These are phyloP conservation scores for Fomitiporia mediterranea DNA, from an alignment of 1,284 basidiomycete genomes.

Conservation along the genomic window DNA sequence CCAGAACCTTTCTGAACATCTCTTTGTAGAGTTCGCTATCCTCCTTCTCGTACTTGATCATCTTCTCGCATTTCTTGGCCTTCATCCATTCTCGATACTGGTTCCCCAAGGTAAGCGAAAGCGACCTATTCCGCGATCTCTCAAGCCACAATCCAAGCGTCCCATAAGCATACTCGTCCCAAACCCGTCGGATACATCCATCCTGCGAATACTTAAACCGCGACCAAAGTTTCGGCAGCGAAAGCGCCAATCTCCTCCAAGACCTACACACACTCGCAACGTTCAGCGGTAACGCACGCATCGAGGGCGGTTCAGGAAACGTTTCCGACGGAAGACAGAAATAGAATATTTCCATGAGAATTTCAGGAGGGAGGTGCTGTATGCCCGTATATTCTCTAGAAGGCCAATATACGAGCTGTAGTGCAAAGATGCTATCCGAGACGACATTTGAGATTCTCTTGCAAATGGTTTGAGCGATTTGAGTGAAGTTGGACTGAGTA, in stretches of 20 bases:
- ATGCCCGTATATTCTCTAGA: neutral
- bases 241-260: slow-evolving; percentile 2
- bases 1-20: neutral
- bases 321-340: neutral
- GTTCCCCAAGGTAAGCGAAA: neutral
- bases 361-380: slow-evolving; percentile 1
- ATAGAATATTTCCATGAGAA: slow-evolving; percentile 5
- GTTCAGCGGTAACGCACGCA: neutral
- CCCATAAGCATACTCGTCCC: neutral
- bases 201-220: neutral
- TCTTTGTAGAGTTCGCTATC: neutral
- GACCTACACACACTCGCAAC: neutral
- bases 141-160: neutral
- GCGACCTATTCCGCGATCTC: neutral
- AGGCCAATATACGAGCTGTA: neutral
- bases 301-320: neutral
- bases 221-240: slow-evolving; percentile 1
- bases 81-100: neutral
- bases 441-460: too few relatives aligned
- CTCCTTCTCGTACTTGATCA: neutral
- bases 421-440: neutral
- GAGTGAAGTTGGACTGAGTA: too few relatives aligned
- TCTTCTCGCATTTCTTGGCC: neutral
- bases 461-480: neutral
- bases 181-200: neutral